A percentile compares a stretch with the other conserved stretches of the same genome.
Conservation (phyloP, 139 green algal species). For the Tetraselmis striata region DNA sequence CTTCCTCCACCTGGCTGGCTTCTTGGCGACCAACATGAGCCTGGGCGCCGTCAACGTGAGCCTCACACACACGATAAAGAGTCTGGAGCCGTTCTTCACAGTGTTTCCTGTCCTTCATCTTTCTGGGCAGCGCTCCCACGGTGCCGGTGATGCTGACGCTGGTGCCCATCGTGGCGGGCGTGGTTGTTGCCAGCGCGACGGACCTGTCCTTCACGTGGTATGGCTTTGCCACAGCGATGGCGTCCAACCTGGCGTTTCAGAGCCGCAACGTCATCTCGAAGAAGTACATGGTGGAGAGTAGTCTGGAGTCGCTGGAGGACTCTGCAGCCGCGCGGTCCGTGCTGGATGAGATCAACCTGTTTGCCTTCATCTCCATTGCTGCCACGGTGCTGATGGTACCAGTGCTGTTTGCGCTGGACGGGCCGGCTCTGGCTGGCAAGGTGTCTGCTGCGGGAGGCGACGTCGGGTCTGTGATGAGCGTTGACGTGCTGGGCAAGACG, state of each 20-base stretch:
- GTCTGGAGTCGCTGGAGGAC: slow-evolving; percentile 16
- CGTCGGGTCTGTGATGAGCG: not conserved
- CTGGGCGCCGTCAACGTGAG: slow-evolving; percentile 9
- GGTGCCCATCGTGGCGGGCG: slow-evolving; percentile 16
- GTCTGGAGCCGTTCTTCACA: slow-evolving; percentile 12
- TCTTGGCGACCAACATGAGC: slow-evolving; percentile 6
- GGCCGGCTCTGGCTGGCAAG: not conserved
- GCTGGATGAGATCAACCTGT: slow-evolving; percentile 35
- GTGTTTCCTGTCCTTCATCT: slow-evolving; percentile 8
- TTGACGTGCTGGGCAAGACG: slow-evolving; percentile 2
- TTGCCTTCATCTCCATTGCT: slow-evolving; percentile 26
- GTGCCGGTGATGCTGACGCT: slow-evolving; percentile 7
- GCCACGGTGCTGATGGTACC: slow-evolving; percentile 21
- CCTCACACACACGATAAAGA: slow-evolving; percentile 13
- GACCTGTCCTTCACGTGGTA: slow-evolving; percentile 37
- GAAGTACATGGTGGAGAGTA: slow-evolving; percentile 15
- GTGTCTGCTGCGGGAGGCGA: not conserved
- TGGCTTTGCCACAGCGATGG: slow-evolving; percentile 41
- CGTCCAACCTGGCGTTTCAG: slow-evolving; percentile 39
- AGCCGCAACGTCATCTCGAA: slow-evolving; percentile 42
- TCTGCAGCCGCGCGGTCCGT: not conserved
- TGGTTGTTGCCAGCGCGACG: slow-evolving; percentile 15
- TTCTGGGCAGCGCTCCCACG: not conserved
- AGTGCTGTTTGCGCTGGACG: slow-evolving; percentile 13
- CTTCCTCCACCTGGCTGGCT: slow-evolving; percentile 14